Conservation (phyloP, 1,284 basidiomycete genomes). For the Tremellales sp. region DNA sequence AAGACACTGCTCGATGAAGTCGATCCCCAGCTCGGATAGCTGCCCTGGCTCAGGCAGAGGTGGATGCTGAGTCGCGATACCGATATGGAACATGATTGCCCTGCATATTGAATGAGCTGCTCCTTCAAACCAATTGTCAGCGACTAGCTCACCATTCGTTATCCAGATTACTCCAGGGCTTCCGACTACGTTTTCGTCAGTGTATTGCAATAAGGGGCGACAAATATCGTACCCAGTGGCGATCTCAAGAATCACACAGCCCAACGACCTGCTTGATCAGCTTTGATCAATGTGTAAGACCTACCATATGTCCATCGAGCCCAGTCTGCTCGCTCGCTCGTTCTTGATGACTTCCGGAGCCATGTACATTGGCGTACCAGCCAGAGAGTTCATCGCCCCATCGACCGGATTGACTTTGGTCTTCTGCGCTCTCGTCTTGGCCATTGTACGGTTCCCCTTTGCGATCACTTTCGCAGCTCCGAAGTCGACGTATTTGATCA, state of each 20-base stretch:
- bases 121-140: not conserved
- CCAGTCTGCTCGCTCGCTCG: slow-evolving; percentile 68
- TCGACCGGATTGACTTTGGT: slow-evolving; percentile 47
- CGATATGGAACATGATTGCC: slow-evolving; percentile 99
- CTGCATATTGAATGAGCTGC: slow-evolving; percentile 49
- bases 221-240: slow-evolving; percentile 64
- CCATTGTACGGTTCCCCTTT: slow-evolving; percentile 85
- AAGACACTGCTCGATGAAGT: slow-evolving; percentile 89
- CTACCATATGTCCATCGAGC: slow-evolving; percentile 99
- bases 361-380: slow-evolving; percentile 99
- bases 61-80: slow-evolving; percentile 94
- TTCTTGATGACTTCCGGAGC: slow-evolving; percentile 98
- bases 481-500: slow-evolving; percentile 98
- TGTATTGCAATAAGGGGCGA: not conserved
- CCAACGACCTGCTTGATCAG: slow-evolving; percentile 52
- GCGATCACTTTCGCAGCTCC: slow-evolving; percentile 97
- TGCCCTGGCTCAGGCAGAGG: slow-evolving; percentile 88
- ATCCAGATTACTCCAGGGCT: slow-evolving; percentile 97
- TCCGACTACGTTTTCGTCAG: slow-evolving; percentile 52
- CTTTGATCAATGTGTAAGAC: not conserved
- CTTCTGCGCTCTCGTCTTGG: slow-evolving; percentile 54
- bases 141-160: slow-evolving; percentile 80
- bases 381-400: slow-evolving; percentile 71
- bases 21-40: slow-evolving; percentile 83
- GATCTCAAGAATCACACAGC: slow-evolving; percentile 94